Conservation (phyloP, 768 basidiomycete species). For the Ephemerocybe angulata region DNA sequence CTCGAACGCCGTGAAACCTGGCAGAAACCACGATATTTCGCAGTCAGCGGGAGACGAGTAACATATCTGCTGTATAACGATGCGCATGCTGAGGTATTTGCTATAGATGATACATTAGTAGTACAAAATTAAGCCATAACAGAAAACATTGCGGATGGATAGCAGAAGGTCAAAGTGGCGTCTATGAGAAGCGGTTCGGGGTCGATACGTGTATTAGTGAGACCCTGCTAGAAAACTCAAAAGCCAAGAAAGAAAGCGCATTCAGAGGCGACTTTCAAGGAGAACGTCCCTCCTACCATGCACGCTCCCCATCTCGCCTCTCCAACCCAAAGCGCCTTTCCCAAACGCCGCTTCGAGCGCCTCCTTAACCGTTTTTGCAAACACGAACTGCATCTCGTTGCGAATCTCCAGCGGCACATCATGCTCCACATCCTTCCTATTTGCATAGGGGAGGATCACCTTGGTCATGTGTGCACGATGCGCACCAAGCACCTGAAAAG, state of each 20-base stretch:
- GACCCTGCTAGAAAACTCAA: too few species aligned
- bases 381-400: conserved; percentile 75
- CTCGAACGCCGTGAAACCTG: too few species aligned
- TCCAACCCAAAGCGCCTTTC: conserved; percentile 62
- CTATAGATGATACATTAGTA: too few species aligned
- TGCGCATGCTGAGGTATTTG: too few species aligned
- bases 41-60: too few species aligned
- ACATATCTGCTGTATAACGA: too few species aligned
- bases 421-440: conserved; percentile 83
- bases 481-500: conserved; percentile 60
- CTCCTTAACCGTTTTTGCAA: conserved; percentile 75
- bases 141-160: too few species aligned
- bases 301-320: conserved; percentile 33
- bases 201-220: too few species aligned
- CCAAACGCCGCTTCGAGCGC: conserved; percentile 84
- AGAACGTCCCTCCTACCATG: conserved; percentile 24
- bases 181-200: too few species aligned
- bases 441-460: conserved; percentile 80
- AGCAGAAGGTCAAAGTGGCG: too few species aligned
- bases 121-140: too few species aligned
- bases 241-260: neutral
- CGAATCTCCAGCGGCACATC: conserved; percentile 75
- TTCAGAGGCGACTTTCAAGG: conserved; percentile 53
- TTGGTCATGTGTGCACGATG: conserved; percentile 82
- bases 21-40: too few species aligned